Evolutionary conservation across 306 rosid genomes (phyloP), one percentile per base, ranked within the genome.

Genomic region (Gillenia trifoliata): DNA sequence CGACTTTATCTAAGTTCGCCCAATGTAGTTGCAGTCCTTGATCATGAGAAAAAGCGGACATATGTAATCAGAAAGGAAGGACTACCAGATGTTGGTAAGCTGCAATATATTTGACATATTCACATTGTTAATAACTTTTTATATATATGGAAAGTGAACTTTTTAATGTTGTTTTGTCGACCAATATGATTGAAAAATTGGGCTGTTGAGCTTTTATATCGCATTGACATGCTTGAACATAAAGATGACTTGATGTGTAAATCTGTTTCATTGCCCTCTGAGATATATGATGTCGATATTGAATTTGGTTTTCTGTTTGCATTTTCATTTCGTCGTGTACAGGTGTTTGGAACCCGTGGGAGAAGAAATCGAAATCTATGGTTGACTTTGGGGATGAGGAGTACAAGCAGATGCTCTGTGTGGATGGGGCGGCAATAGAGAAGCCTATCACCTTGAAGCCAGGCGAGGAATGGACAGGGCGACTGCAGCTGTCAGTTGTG

Each of bases 321-420:
- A 28, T 40, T 22, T 56, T 10, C 20, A 23, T 23, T 25, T 19
- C 26, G 10, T 56, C 38, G 7, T 70, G 9, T 41, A 69, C 82
- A 94, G 98, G 82, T 49, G 91, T 94, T 64, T 94, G 98, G 98
- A 94, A 94, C 81, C 98, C 98, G 68, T 94, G 98, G 98, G 96
- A 92, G 70, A 94, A 91, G 86, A 94, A 90, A 75, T 86, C 97
- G 33, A 94, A 90, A 71, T 68, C 89, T 3, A 91, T 92, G 96
- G 82, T 17, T 47, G 97, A 94, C 78, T 82, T 94, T 11, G 98
- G 98, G 2, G 96, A 88, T 8, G 97, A 90, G 71, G 98, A 94
- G 82, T 94, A 91, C 75, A 94, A 88, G 65, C 93, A 91, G 68
- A 92, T 94, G 98, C 85, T 94, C 19, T 94, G 98, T 68, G 98